Base-by-base conservation (phyloP, 2,329 filamentous ascomycete species). In the Orbilia oligospora region DNA sequence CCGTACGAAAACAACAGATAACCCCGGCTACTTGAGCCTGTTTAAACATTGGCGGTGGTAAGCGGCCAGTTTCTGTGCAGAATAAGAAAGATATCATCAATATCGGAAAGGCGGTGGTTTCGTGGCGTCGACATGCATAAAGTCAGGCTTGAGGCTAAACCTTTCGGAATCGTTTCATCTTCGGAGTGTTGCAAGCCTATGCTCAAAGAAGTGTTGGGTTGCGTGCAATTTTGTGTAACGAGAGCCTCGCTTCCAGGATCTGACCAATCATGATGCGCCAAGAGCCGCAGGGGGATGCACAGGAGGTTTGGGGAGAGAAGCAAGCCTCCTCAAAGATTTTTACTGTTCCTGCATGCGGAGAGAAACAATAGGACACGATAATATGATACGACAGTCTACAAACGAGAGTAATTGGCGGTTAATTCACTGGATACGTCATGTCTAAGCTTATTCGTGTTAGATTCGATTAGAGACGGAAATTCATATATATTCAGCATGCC, bases 81-180 rank as follows among this genome's bases (percentile, higher is more conserved):
- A 58, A 58, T 14, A 58, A 58, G 30, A 38, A 58, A 58, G 9
- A 20, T 58, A 22, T 22, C 16, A 3, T 38, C 53, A 58, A 58
- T 36, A 58, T 22, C 30, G 18, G 53, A 58, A 58, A 58, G 18
- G 53, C 18, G 30, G 30, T 30, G 1, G 53, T 58, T 58, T 58
- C 53, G 53, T 38, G 53, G 30, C 30, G 53, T 58, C 33, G 16
- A 30, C 4, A 22, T 22, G 53, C 53, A 58, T 58, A 22, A 58
- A 58, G 2, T 5, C 30, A 22, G 53, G 56, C 36, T 16, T 24
- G 56, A n/a, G 36, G 20, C 56, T 38, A 58, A 58, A 58, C 56
- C 18, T n/a, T 61, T 61, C 36, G 36, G 36, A 61, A 24, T 44
- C 20, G 36, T 61, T 61, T 61, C 56, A 61, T 24, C 36, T n/a